Percentiles rank a stretch among this genome's conserved stretches.
Evolutionary conservation across 1,284 basidiomycete species (phyloP).

Genomic region (Cryptococcus sp.): DNA sequence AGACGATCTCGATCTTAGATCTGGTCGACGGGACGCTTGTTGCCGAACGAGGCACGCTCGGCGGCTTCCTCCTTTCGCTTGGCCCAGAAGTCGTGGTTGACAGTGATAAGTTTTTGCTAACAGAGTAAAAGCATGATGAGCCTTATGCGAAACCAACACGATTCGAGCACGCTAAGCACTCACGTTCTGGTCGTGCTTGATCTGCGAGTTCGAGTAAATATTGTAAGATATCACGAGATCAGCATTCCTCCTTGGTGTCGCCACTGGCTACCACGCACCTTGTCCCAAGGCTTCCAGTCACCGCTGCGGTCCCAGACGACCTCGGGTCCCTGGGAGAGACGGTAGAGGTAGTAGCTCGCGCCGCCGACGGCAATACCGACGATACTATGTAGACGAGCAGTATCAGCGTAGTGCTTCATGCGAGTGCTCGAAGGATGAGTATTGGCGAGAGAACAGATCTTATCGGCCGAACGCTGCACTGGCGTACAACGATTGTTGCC

Average conservation of each 20-base stretch:
- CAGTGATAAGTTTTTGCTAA: constrained; percentile 43
- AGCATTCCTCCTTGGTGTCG: too few relatives aligned
- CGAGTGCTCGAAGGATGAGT: too few relatives aligned
- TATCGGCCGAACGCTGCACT: too few relatives aligned
- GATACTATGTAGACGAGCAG: constrained; percentile 23
- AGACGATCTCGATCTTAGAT: constrained; percentile 7
- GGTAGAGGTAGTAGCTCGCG: constrained; percentile 45
- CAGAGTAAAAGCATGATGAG: neutral
- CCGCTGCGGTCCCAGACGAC: constrained; percentile 50
- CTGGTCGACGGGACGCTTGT: constrained; percentile 28
- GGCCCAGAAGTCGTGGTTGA: constrained; percentile 45
- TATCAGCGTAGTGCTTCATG: too few relatives aligned
- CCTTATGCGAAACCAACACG: too few relatives aligned
- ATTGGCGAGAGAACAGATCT: too few relatives aligned
- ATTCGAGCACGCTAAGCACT: constrained; percentile 10
- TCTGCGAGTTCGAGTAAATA: constrained; percentile 4
- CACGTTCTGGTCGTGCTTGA: constrained; percentile 51
- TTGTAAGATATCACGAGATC: too few relatives aligned
- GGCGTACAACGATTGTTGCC: too few relatives aligned
- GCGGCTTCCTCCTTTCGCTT: constrained; percentile 33
- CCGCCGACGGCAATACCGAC: constrained; percentile 44
- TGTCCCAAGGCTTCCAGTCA: constrained; percentile 52
- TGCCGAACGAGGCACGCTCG: constrained; percentile 14
- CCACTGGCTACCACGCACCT: constrained; percentile 12
- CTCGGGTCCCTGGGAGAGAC: constrained; percentile 47